Percentiles rank a stretch among this genome's conserved stretches.
Evolutionary conservation across 2,329 filamentous ascomycete species (phyloP).

Genomic region (Talaromyces albobiverticillius): DNA sequence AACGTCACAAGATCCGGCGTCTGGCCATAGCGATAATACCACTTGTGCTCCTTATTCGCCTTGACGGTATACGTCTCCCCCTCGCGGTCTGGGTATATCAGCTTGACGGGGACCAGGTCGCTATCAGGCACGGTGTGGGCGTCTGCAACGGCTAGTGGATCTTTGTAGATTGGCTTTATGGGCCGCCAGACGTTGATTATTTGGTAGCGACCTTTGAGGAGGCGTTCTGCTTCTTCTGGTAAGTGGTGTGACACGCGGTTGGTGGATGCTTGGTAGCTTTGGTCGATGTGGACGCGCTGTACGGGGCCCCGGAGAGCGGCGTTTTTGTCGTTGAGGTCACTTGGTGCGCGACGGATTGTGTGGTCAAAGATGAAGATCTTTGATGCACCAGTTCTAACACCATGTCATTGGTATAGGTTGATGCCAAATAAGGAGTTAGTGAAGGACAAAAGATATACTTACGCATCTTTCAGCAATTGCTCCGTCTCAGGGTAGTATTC

Average conservation of each 20-base stretch:
- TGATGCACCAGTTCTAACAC: constrained; percentile 43
- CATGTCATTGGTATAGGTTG: too few species aligned
- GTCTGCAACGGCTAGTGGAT: constrained; percentile 55
- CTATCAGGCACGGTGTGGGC: constrained; percentile 49
- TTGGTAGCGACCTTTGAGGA: constrained; percentile 45
- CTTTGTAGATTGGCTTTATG: constrained; percentile 49
- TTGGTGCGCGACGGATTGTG: constrained; percentile 43
- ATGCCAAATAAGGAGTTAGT: too few species aligned
- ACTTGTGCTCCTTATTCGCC: constrained; percentile 44
- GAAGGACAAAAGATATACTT: constrained; percentile 14
- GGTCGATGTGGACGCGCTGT: constrained; percentile 51
- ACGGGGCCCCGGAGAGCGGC: constrained; percentile 40
- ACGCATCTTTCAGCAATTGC: constrained; percentile 44
- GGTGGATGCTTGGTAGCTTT: constrained; percentile 45
- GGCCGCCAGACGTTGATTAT: constrained; percentile 55
- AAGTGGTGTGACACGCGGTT: constrained; percentile 45
- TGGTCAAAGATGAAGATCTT: constrained; percentile 51
- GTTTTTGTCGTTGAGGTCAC: too few species aligned
- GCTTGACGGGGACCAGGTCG: constrained; percentile 48
- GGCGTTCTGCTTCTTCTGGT: constrained; percentile 39
- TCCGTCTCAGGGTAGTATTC: constrained; percentile 49
- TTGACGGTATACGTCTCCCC: constrained; percentile 51
- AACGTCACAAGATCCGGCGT: constrained; percentile 54
- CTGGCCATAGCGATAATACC: constrained; percentile 55
- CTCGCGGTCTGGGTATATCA: constrained; percentile 52